Conservation (phyloP, 2,329 filamentous ascomycete species). For the Aspergillus oerlinghausenensis region DNA sequence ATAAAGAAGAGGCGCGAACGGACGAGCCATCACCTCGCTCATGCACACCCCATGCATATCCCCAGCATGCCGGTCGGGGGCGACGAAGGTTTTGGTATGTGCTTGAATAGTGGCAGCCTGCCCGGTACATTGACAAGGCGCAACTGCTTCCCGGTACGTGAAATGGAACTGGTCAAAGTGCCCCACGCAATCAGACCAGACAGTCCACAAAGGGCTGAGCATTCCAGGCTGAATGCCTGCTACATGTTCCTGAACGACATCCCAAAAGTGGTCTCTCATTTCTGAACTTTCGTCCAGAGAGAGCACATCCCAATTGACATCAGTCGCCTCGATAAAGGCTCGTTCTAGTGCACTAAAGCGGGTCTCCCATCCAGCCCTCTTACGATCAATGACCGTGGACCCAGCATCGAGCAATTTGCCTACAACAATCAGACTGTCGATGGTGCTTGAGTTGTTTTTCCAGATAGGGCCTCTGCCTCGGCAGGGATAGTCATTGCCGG, state of each 20-base stretch:
- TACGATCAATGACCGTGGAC: constrained; percentile 29
- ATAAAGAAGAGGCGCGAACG: constrained; percentile 5
- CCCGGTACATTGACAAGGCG: constrained; percentile 6
- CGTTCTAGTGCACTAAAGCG: constrained; percentile 16
- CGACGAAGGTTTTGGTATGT: constrained; percentile 5
- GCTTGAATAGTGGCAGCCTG: background rate
- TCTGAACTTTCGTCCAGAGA: constrained; percentile 4
- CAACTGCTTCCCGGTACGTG: constrained; percentile 8
- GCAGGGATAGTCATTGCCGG: constrained; percentile 18
- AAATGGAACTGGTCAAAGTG: constrained; percentile 27
- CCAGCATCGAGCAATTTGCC: constrained; percentile 35
- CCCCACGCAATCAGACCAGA: constrained; percentile 22
- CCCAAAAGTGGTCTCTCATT: constrained; percentile 18
- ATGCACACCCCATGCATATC: constrained; percentile 18
- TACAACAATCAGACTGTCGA: constrained; percentile 32
- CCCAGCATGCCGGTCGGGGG: constrained; percentile 4
- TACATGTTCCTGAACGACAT: constrained; percentile 1
- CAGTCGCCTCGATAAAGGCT: constrained; percentile 24
- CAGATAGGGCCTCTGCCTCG: constrained; percentile 31
- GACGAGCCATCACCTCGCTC: constrained; percentile 16
- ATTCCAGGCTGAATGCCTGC: constrained; percentile 7
- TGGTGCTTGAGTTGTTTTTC: constrained; percentile 16
- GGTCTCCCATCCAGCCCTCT: constrained; percentile 8
- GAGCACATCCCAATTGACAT: constrained; percentile 28
- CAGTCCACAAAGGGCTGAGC: constrained; percentile 10